A percentile compares a stretch with the other conserved stretches of the same genome.
These are phyloP conservation scores for Selenicereus undatus DNA, from an alignment of 148 eudicot genomes.

Conservation along the genomic window DNA sequence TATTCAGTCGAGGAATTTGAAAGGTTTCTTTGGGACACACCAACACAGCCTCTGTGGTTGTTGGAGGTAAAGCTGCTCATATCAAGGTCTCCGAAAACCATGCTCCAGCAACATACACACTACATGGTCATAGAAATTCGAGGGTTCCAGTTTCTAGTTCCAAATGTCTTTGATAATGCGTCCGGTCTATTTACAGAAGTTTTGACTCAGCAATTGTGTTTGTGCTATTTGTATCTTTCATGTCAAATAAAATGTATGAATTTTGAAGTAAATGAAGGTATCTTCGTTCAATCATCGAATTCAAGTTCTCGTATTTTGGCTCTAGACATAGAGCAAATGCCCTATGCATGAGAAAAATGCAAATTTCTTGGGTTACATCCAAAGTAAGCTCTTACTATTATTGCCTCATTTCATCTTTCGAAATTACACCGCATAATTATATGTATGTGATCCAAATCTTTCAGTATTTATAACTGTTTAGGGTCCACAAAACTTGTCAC, in stretches of 20 bases:
- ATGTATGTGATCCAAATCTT: neutral
- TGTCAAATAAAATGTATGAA: neutral
- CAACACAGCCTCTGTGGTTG: neutral
- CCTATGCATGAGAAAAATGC: neutral
- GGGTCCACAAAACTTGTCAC: neutral
- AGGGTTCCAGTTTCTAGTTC: neutral
- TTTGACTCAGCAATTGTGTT: neutral
- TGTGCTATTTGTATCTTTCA: neutral
- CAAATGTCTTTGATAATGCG: neutral
- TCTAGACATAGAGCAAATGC: neutral
- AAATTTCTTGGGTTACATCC: neutral
- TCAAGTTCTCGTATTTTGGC: neutral
- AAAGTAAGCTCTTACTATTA: neutral
- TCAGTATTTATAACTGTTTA: neutral
- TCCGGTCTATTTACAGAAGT: neutral
- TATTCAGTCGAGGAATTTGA: neutral
- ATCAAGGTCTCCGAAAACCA: neutral
- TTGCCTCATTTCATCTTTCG: slow-evolving; percentile 1
- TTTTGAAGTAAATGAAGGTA: neutral
- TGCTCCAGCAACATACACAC: neutral
- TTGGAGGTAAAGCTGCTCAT: neutral
- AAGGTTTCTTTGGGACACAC: neutral
- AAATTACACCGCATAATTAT: neutral
- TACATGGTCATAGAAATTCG: neutral
- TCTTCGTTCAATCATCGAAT: neutral